Evolutionary conservation across 1,139 yeast species (phyloP), one percentile per base, ranked within the genome.

Genomic region (Hemisphaericaspora lyxosophila): DNA sequence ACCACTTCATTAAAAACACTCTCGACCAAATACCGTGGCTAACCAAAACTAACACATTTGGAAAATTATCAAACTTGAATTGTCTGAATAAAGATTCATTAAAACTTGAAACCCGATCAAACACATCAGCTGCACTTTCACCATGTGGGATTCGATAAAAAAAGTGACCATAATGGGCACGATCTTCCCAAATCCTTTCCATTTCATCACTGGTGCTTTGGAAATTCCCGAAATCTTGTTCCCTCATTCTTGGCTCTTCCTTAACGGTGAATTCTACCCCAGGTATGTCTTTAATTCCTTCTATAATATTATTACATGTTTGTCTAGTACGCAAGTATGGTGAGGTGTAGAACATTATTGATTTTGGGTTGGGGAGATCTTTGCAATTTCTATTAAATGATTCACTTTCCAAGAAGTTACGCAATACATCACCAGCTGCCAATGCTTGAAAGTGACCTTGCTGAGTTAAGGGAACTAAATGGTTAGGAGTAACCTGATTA

Each of bases 1-100:
- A 89, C 96, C 96, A 83, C 54, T 88, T 85, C 92, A 89, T 88
- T 33, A 89, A 60, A 53, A 89, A 89, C 11, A 88, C 96, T 32
- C 97, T 67, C 4, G 95, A 86, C 94, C 95, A 88, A 14, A 89
- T 86, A 7, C 97, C 97, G 58, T 89, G 97, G 2, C 96, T 84
- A 26, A 89, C 96, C 35, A 89, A 64, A 2, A 89, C 90, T 34
- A 88, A 70, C 13, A 88, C 82, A 35, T 75, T 71, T 8, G 94
- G 90, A 58, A 84, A 85, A 50, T 75, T 69, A 16, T 75, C 82
- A 36, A 70, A 68, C 42, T 77, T 78, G 54, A 89, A 89, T 55
- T 85, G 94, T 30, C 97, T 70, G 57, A 82, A 87, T 32, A 89
- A 61, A 0, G 95, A 79, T 58, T 88, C 96, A 56, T 88, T 88